These are phyloP conservation scores for Astrothelium subdiscretum DNA, from an alignment of 495 filamentous ascomycete species.

Conservation along the genomic window DNA sequence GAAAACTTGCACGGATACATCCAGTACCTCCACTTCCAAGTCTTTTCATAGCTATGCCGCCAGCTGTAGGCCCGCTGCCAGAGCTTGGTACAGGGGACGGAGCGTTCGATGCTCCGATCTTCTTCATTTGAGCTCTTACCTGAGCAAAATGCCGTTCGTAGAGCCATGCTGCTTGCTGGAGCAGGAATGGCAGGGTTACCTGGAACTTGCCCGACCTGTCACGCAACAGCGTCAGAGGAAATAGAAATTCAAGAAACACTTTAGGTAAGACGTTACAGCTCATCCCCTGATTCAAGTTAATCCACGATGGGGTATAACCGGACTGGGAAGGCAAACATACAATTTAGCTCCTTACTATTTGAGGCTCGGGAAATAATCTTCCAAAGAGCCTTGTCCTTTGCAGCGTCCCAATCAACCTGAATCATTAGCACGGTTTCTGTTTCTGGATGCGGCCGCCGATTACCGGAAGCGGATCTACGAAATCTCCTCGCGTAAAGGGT, in stretches of 20 bases:
- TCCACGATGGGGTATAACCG: neutral
- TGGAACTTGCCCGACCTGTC: slow-evolving; percentile 49
- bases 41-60: slow-evolving; percentile 47
- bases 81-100: slow-evolving; percentile 41
- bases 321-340: slow-evolving; percentile 39
- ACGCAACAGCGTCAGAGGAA: slow-evolving; percentile 6
- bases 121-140: slow-evolving; percentile 82
- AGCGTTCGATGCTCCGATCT: slow-evolving; percentile 43
- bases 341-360: slow-evolving; percentile 68
- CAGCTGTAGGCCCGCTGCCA: slow-evolving; percentile 32
- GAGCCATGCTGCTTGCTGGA: slow-evolving; percentile 90
- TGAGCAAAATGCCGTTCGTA: slow-evolving; percentile 84
- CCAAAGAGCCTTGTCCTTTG: slow-evolving; percentile 85
- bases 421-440: slow-evolving; percentile 9
- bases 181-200: slow-evolving; percentile 75
- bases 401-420: slow-evolving; percentile 59
- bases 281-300: slow-evolving; percentile 56
- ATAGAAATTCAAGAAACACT: neutral
- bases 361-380: slow-evolving; percentile 65
- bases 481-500: slow-evolving; percentile 75
- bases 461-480: slow-evolving; percentile 82
- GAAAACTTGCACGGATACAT: slow-evolving; percentile 5
- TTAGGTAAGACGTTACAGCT: slow-evolving; percentile 51
- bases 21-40: slow-evolving; percentile 43
- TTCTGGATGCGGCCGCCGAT: slow-evolving; percentile 18